Evolutionary conservation across 2,329 filamentous ascomycete species (phyloP).

Genomic region (Venturia aucupariae): DNA sequence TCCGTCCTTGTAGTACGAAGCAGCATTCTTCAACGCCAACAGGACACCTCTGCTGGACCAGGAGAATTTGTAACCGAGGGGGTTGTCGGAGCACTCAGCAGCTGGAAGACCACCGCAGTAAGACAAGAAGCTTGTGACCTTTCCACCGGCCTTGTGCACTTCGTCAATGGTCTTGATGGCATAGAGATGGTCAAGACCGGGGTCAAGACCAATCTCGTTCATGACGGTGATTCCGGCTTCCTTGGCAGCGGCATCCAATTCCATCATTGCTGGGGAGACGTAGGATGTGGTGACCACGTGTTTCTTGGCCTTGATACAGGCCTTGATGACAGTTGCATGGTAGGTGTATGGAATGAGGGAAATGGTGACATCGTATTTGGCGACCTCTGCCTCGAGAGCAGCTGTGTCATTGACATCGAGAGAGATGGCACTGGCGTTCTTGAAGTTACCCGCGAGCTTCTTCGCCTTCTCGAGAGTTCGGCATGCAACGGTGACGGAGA

Average conservation of each 20-base stretch:
- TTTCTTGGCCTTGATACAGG: constrained; percentile 87
- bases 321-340: constrained; percentile 85
- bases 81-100: constrained; percentile 72
- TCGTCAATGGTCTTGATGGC: constrained; percentile 81
- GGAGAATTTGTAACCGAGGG: constrained; percentile 88
- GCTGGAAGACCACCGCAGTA: constrained; percentile 72
- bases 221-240: constrained; percentile 91
- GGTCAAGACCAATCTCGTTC: constrained; percentile 84
- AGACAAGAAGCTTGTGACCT: constrained; percentile 70
- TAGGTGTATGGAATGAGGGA: constrained; percentile 81
- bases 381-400: constrained; percentile 72
- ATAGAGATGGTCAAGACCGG: constrained; percentile 66
- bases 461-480: constrained; percentile 69
- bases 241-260: constrained; percentile 74
- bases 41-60: constrained; percentile 71
- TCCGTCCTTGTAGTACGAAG: constrained; percentile 72
- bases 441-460: constrained; percentile 60
- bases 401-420: constrained; percentile 71
- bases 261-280: constrained; percentile 84
- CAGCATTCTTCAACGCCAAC: constrained; percentile 77
- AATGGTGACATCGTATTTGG: constrained; percentile 65
- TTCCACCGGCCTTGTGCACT: constrained; percentile 80
- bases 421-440: constrained; percentile 65
- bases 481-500: constrained; percentile 60
- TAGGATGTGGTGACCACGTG: constrained; percentile 94